phyloP scores from a whole-genome alignment of 73 alveolate genomes.

The Paramecium sexaurelia region DNA sequence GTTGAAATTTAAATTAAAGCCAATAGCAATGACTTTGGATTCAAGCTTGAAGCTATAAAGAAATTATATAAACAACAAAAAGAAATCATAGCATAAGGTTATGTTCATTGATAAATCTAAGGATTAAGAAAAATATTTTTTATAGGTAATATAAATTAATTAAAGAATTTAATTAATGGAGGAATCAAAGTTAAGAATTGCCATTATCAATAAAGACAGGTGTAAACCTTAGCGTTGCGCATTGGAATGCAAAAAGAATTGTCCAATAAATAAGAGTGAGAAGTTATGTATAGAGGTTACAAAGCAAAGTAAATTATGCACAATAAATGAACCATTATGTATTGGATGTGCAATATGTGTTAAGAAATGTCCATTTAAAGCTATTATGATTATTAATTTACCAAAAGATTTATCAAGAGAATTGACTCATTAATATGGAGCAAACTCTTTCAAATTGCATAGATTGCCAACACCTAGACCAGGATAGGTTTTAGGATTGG shows the following conservation, averaged over 20 bases:
- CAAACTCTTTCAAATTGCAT: conserved; percentile 97
- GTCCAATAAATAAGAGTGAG: conserved; percentile 98
- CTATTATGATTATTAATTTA: conserved; percentile 93
- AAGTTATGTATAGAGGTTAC: conserved; percentile 95
- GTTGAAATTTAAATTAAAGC: no score
- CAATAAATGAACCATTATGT: conserved; percentile 81
- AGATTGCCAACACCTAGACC: conserved; percentile 98
- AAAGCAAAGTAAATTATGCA: conserved; percentile 66
- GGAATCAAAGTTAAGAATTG: conserved; percentile 93
- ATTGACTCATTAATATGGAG: conserved; percentile 97
- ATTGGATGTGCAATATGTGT: conserved; percentile 99
- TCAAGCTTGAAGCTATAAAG: no score
- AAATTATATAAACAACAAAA: no score
- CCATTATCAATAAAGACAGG: conserved; percentile 96
- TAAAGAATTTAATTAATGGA: conserved; percentile 69
- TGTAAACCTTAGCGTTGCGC: conserved; percentile 99
- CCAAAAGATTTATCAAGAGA: conserved; percentile 95
- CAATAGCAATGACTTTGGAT: no score
- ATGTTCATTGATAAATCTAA: no score
- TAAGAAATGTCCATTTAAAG: conserved; percentile 98
- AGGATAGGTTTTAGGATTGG: conserved; percentile 97
- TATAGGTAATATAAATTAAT: neutral
- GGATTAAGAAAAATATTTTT: neutral
- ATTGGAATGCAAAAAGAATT: conserved; percentile 95
- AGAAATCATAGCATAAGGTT: no score